Conservation (phyloP, 352 stramenopile genomes). For the Phytophthora pistaciae region DNA sequence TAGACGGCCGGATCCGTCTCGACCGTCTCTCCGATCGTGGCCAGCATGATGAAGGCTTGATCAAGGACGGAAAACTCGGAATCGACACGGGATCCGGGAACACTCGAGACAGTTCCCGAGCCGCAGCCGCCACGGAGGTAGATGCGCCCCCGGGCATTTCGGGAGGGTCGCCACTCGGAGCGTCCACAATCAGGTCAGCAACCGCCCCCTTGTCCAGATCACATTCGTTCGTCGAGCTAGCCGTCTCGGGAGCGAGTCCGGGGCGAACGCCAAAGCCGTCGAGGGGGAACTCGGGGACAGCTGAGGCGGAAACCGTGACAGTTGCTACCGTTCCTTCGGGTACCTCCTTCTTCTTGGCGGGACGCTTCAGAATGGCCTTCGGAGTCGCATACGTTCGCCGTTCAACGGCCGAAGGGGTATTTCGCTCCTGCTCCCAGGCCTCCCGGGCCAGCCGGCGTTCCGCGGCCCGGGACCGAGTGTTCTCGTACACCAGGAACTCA, state of each 20-base stretch:
- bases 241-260: no score
- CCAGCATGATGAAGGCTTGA: background rate
- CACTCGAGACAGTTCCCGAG: background rate
- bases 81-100: background rate
- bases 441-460: background rate
- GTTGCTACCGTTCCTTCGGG: background rate
- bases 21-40: background rate
- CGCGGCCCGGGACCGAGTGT: background rate
- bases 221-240: no score
- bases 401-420: background rate
- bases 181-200: no score
- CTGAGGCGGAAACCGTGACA: no score
- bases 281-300: no score
- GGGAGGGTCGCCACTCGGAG: background rate
- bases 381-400: background rate
- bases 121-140: background rate
- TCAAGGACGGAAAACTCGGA: background rate
- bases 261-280: no score
- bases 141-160: background rate
- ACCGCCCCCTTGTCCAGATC: no score
- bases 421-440: background rate
- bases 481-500: slow-evolving; percentile 1
- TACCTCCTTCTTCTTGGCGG: background rate
- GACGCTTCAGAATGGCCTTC: background rate
- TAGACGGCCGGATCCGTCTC: slow-evolving; percentile 2